Base-by-base conservation (phyloP, 1,284 basidiomycete species). In the Leccinum pachyderme region DNA sequence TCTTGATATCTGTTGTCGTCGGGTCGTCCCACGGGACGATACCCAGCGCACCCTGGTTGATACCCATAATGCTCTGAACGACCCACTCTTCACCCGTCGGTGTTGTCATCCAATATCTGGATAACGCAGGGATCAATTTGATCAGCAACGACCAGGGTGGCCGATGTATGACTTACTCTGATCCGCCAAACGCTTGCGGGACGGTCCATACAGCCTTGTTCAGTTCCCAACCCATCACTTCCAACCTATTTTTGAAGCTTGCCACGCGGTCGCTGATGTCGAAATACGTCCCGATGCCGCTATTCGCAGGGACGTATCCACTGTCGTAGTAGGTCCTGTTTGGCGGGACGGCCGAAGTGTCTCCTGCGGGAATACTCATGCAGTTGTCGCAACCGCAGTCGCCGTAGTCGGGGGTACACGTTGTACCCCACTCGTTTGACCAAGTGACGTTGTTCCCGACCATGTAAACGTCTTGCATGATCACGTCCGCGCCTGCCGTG, bases 21-120 rank as follows among this genome's bases (percentile, higher is more conserved):
- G 87, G 87, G 59, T 87, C 84, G 52, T 73, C 72, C 88, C 88
- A 91, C 3, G 87, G 80, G 5, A 89, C 75, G 24, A 88, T 76
- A 29, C 85, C 85, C 11, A 82, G 69, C 6, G 76, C 84, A 13
- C 89, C 87, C 53, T 90, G 87, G 61, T 88, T 89, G 63, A 90
- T 82, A 0, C 79, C 83, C 15, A 90, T 63, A 29, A 87, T 76
- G 58, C 76, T 80, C 69, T 87, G 73, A 3, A 88, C 78, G 8
- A 86, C 73, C 66, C 82, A 89, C 62, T 91, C 88, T 55, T 78
- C 74, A 3, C 86, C 86, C 2, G 84, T 88, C 0, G 88, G 89
- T 28, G 69, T 71, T 4, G 83, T 74, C 62, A 76, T 68, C 88
- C 89, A 89, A 61, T 87, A 89, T 15, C 85, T 87, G 56, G 56